Base-by-base conservation (phyloP, 768 basidiomycete genomes). In the Lyophyllum shimeji region DNA sequence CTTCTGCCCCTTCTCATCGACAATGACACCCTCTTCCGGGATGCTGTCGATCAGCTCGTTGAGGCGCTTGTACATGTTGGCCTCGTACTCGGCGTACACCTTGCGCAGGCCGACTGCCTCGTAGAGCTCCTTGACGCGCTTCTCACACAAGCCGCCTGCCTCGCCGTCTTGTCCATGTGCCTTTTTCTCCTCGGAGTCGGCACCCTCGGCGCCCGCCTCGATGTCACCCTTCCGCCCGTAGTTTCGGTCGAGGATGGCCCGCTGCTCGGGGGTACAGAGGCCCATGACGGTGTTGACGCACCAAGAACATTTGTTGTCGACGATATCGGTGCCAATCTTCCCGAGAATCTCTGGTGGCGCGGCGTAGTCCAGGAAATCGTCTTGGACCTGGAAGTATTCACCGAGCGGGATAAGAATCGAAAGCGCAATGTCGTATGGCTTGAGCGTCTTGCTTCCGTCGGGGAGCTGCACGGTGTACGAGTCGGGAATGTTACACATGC, bases 221-320 rank as follows among this genome's bases (percentile, higher is more conserved):
- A 62, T 57, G 43, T 66, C 62, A 13, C 63, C 76, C 65, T 81
- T 81, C 56, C 72, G 65, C 1, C 80, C 82, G 62, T 77, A 79
- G 53, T 78, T 81, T 56, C 79, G 79, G 55, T 79, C 85, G n/a
- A 88, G 75, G 23, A 84, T 67, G 24, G 69, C 69, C 33, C 82
- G 80, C 68, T 89, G 87, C n/a, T 66, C 79, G 0, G 82, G 74
- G 3, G 73, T 76, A 1, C 80, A 84, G 40, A 76, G 68, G 17
- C 73, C 69, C 55, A 98, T 78, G 25, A 94, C 97, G 20, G 84
- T 86, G 74, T 97, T 98, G 71, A 98, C 80, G 63, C 88, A 87
- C 97, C 96, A 99, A 17, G 89, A 90, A 73, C 96, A 98, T 76
- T 99, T 99, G 84, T 98, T 98, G 74, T 99, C 96, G 56, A 98